phyloP scores from a whole-genome alignment of 2,329 filamentous ascomycete genomes.

The Sclerotinia nivalis region DNA sequence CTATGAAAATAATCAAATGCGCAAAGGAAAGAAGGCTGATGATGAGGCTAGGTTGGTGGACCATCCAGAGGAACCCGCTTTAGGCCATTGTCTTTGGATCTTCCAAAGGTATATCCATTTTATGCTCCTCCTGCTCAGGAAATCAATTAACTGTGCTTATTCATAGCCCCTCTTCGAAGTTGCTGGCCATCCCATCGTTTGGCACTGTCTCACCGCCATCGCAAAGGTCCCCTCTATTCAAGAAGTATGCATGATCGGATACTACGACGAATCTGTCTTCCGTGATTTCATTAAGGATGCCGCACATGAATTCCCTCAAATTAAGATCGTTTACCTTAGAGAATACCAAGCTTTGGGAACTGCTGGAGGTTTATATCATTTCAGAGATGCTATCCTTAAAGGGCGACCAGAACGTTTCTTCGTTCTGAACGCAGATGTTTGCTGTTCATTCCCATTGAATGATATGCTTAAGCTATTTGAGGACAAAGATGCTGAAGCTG shows the following conservation, averaged over 20 bases:
- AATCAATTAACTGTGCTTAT: conserved; percentile 3
- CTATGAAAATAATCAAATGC: conserved; percentile 11
- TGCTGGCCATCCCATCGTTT: conserved; percentile 96
- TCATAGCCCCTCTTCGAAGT: conserved; percentile 92
- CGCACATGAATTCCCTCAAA: conserved; percentile 77
- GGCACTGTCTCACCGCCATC: conserved; percentile 92
- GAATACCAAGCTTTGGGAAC: conserved; percentile 97
- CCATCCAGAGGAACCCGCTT: conserved; percentile 95
- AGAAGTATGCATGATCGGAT: conserved; percentile 96
- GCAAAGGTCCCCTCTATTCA: conserved; percentile 88
- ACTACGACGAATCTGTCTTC: conserved; percentile 97
- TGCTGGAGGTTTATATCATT: conserved; percentile 95
- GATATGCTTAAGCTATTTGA: conserved; percentile 95
- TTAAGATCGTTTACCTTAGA: conserved; percentile 91
- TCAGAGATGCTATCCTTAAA: conserved; percentile 98
- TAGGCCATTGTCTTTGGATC: conserved; percentile 88
- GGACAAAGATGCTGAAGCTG: conserved; percentile 93
- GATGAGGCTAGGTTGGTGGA: conserved; percentile 72
- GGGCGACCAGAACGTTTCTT: conserved; percentile 93
- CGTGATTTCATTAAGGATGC: conserved; percentile 97
- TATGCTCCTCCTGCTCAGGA: conserved; percentile 18
- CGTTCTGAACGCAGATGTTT: conserved; percentile 96
- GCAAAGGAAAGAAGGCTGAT: conserved; percentile 23
- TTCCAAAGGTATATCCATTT: conserved; percentile 73
- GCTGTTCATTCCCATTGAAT: conserved; percentile 94